Evolutionary conservation across 2,329 filamentous ascomycete species (phyloP).

Genomic region (Cordyceps cicadae): DNA sequence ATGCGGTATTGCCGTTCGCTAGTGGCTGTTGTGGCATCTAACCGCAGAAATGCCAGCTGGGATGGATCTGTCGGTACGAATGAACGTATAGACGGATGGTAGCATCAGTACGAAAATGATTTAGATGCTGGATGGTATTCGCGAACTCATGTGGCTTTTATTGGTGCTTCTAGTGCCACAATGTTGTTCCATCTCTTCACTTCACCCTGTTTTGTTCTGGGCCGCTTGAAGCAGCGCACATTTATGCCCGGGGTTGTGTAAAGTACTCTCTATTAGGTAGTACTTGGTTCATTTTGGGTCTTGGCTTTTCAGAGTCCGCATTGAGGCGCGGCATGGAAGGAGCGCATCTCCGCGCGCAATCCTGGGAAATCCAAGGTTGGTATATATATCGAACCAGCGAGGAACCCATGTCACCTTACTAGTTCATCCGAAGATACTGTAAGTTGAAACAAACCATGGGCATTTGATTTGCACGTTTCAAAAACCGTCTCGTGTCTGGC

Average conservation of each 20-base stretch:
- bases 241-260: too few relatives aligned
- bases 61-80: background rate
- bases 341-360: background rate
- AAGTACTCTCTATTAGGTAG: too few relatives aligned
- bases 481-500: constrained; percentile 5
- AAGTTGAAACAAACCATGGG: constrained; percentile 1
- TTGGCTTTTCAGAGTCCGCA: too few relatives aligned
- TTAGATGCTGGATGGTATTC: background rate
- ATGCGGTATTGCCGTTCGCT: background rate
- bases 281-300: too few relatives aligned
- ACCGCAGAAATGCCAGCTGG: too few relatives aligned
- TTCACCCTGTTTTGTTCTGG: too few relatives aligned
- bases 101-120: background rate
- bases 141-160: background rate
- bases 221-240: too few relatives aligned
- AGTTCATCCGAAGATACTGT: background rate
- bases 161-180: background rate
- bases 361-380: background rate
- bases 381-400: background rate
- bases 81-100: background rate
- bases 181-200: background rate
- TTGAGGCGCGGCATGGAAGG: too few relatives aligned
- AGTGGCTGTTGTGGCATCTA: background rate
- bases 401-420: background rate
- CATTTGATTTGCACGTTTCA: background rate